Conservation (phyloP, 2,329 filamentous ascomycete species). For the Sporothrix pseudoabietina region DNA sequence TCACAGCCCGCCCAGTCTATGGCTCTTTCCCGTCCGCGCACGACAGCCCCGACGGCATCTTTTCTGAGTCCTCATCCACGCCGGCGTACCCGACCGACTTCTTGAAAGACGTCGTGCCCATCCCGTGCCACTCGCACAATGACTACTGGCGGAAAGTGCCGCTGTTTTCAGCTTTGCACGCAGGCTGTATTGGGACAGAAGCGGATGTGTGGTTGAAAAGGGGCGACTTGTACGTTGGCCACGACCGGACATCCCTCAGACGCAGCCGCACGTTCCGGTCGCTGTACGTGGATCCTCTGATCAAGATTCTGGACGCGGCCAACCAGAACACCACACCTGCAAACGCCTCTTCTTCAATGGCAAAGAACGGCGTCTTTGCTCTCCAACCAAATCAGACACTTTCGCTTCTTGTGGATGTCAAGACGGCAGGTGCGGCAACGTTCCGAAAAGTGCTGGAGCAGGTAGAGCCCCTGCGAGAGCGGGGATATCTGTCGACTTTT, state of each 20-base stretch:
- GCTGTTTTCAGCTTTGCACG: constrained; percentile 61
- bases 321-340: constrained; percentile 53
- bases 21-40: constrained; percentile 27
- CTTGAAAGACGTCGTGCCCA: constrained; percentile 46
- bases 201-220: constrained; percentile 68
- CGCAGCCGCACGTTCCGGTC: constrained; percentile 59
- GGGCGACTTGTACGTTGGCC: constrained; percentile 52
- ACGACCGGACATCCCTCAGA: constrained; percentile 58
- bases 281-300: constrained; percentile 66
- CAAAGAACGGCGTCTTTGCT: constrained; percentile 60
- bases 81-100: constrained; percentile 55
- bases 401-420: constrained; percentile 69
- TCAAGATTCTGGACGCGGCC: constrained; percentile 55
- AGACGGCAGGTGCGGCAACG: constrained; percentile 56
- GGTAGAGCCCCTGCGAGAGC: constrained; percentile 60
- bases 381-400: constrained; percentile 56
- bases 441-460: constrained; percentile 57
- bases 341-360: constrained; percentile 47
- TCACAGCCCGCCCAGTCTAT: constrained; percentile 29
- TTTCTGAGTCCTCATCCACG: constrained; percentile 39
- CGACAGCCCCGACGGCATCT: constrained; percentile 38
- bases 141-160: constrained; percentile 70
- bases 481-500: constrained; percentile 59
- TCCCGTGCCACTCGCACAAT: constrained; percentile 62
- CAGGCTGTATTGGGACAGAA: constrained; percentile 65